phyloP scores from a whole-genome alignment of 768 basidiomycete genomes.

The Rhodosporidiobolus odoratus region DNA sequence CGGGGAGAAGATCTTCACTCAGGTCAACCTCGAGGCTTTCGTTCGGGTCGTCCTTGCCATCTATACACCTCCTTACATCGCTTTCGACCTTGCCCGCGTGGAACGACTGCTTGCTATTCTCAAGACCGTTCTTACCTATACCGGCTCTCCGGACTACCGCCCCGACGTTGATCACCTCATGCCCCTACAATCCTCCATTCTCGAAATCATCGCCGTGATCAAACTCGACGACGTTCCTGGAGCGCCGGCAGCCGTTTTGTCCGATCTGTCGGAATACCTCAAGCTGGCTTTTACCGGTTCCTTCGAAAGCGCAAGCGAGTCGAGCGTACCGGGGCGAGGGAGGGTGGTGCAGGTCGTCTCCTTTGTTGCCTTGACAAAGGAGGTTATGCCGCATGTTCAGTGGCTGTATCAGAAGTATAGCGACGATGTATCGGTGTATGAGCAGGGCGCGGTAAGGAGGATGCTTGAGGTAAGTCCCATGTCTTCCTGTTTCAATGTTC shows the following conservation, averaged over 20 bases:
- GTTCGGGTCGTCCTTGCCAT: constrained; percentile 64
- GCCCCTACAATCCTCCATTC: constrained; percentile 59
- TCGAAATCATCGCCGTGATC: constrained; percentile 64
- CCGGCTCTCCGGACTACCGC: constrained; percentile 74
- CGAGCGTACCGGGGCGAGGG: constrained; percentile 1
- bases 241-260: constrained; percentile 61
- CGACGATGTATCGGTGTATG: constrained; percentile 59
- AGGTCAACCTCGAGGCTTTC: constrained; percentile 78
- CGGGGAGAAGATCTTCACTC: constrained; percentile 57
- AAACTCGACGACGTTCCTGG: constrained; percentile 55
- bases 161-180: constrained; percentile 73
- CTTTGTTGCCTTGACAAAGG: constrained; percentile 84
- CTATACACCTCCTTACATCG: constrained; percentile 43
- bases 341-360: constrained; percentile 52
- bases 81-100: constrained; percentile 54
- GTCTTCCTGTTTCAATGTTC: neutral
- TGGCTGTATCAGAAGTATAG: constrained; percentile 70
- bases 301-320: constrained; percentile 55
- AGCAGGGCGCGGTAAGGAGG: constrained; percentile 77
- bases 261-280: constrained; percentile 76
- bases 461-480: constrained; percentile 60
- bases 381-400: constrained; percentile 73
- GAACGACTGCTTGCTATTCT: constrained; percentile 68
- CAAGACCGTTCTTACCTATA: constrained; percentile 69
- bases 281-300: constrained; percentile 82